Conservation (phyloP, 1,284 basidiomycete genomes). For the Agaricales sp. region DNA sequence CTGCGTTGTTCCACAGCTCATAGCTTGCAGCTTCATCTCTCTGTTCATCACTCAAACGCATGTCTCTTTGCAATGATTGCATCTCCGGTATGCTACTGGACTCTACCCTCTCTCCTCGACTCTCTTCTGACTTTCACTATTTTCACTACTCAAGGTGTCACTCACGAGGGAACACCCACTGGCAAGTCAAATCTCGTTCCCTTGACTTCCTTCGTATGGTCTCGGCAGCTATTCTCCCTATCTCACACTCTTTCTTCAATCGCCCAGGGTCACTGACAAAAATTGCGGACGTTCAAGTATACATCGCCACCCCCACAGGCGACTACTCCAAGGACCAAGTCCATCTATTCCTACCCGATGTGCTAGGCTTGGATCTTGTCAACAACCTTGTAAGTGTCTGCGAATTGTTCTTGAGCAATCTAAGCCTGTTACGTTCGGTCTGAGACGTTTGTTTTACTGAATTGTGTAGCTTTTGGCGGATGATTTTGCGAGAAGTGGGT, state of each 20-base stretch:
- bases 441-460: not conserved
- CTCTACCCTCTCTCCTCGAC: no score
- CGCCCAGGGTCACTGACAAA: constrained; percentile 17
- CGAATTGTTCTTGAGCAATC: not conserved
- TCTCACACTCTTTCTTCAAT: not conserved
- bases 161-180: not conserved
- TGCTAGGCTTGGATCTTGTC: constrained; percentile 32
- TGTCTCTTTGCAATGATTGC: constrained; percentile 11
- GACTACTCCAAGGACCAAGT: constrained; percentile 33
- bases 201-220: no score
- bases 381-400: constrained; percentile 27
- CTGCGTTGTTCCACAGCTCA: no score
- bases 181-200: not conserved
- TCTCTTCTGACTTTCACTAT: no score
- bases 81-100: constrained; percentile 8
- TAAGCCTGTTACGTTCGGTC: no score
- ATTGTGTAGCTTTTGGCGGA: constrained; percentile 27
- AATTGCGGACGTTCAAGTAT: constrained; percentile 25
- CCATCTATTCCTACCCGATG: constrained; percentile 32
- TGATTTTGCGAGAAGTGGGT: constrained; percentile 39
- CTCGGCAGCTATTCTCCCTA: no score
- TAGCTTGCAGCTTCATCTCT: no score
- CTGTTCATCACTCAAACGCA: no score
- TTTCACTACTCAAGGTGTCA: no score
- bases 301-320: constrained; percentile 27